Base-by-base conservation (phyloP, 371 early-diverging fungal genomes). In the Lichtheimia hyalospora region DNA sequence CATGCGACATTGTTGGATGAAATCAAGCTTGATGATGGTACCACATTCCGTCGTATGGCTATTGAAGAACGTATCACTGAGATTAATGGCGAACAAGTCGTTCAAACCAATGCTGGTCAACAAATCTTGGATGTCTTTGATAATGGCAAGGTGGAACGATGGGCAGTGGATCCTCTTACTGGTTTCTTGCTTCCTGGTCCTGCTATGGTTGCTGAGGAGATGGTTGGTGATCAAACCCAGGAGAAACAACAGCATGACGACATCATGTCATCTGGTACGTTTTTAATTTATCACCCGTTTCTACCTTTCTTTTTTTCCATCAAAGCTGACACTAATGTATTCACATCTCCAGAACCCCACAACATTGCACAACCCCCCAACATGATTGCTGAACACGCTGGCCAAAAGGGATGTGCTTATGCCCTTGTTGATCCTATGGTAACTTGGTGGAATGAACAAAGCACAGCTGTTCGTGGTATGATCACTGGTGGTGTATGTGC, bases 41-140 rank as follows among this genome's bases (percentile, higher is more conserved):
- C 79, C 44, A 43, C 71, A 25, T 67, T 81, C 67, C 84, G 83
- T 54, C 84, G 85, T 27, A 70, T 91, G 42, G 70, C 69, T 40
- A 83, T 91, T 10, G 63, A 77, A 41, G 86, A 89, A 61, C 63
- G 78, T 14, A 83, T 91, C 57, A 72, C 82, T 20, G 90, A 91
- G 72, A 74, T 91, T 60, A 87, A 91, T 62, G 88, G 89, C 49
- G 67, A 75, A 48, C 69, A 84, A 60, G 86, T 91, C 40, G 74
- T 77, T n/a, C 89, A 89, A 70, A 81, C 87, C 20, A 85, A 84
- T 42, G 84, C 81, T 34, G 80, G 83, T 58, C 89, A 89, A 60
- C 90, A 89, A 61, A 67, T 89, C 24, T 57, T 91, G 49, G 88
- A 89, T 70, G 75, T 89, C 34, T 78, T 82, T 68, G 74, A 79